Base-by-base conservation (phyloP, 2,329 filamentous ascomycete genomes). In the Bipolaris oryzae region DNA sequence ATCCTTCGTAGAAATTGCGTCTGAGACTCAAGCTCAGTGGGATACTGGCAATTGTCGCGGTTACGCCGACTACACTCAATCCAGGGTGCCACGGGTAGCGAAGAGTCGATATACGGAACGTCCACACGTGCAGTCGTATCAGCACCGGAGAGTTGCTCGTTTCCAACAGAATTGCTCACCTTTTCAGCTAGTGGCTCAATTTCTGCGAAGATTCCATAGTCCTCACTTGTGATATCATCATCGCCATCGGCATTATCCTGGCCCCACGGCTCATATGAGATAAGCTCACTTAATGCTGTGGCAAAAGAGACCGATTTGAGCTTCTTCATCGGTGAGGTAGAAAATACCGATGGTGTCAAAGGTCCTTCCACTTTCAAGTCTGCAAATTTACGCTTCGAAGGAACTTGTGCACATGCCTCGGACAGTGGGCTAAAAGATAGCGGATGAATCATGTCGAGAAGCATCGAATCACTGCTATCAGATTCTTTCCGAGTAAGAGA, bases 41-140 rank as follows among this genome's bases (percentile, higher is more conserved):
- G 44, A 16, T 21, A 9, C 15, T 39, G n/a, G 25, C 58, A 44
- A 21, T 60, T 60, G 2, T 47, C 50, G 13, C 35, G 25, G 10
- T 33, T 55, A n/a, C 52, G 62, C 48, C 50, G 58, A 28, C 61
- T 60, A 49, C 69, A 78, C 23, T 65, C 42, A 34, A 76, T 61
- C 85, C 85, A 87, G 1, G 82, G 83, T 3, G 80, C 71, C 6
- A 67, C 57, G 10, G 78, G 74, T 15, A 73, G 60, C 0, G 75
- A 70, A 34, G 80, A 77, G 25, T 81, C 79, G 57, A 86, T 68
- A 0, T 71, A 25, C 0, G 83, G 83, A 4, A 85, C 76, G n/a
- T 77, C 64, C 1, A 84, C 77, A 37, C 83, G 77, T 47, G 76
- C 74, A 3, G 76, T 81, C 0, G 81, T 80, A 57, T 83, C 81